These are phyloP conservation scores for sorghum (Sorghum bicolor) DNA, from an alignment of 176 grass and related monocot species.

Conservation along the genomic window Sorghum_bicolor_NCBIv3 NC_012879.2:8158501-8159000, in stretches of 20 bases:
- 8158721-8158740: background rate
- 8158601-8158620: conserved; percentile 16
- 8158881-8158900: background rate
- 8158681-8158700: background rate
- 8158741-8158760: background rate
- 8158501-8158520: background rate
- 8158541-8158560: background rate
- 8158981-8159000: too few species aligned
- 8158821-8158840: background rate
- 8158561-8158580: background rate
- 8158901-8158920: background rate
- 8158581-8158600: background rate
- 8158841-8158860: background rate
- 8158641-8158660: background rate
- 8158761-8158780: background rate
- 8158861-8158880: background rate
- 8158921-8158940: background rate
- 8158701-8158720: background rate
- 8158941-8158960: too few species aligned
- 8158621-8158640: too few species aligned
- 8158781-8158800: background rate
- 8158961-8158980: too few species aligned
- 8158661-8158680: background rate
- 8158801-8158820: background rate
- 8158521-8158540: background rate